Evolutionary conservation across 164 flowering plant species (phyloP), one percentile per base, ranked within the genome.

Genomic region (Malania oleifera): DNA sequence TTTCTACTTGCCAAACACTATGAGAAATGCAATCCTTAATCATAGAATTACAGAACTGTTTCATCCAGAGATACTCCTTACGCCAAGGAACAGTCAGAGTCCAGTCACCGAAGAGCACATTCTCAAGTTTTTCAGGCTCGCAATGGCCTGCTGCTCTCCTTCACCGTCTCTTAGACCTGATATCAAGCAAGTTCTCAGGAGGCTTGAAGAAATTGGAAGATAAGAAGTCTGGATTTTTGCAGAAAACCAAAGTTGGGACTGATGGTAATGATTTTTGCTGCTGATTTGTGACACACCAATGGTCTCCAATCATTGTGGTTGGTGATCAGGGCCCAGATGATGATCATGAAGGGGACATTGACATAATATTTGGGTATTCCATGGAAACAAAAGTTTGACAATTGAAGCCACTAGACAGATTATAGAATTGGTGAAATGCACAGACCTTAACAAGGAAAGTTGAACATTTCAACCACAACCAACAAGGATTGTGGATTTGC

Each of bases 101-200:
- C 71, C 66, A 3, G 67, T 72, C 5, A 72, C 65, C 9, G 87
- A 83, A 73, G 89, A 88, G 43, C 54, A 67, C 23, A 56, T 90
- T 57, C 79, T 88, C 61, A 71, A 71, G 66, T 82, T 75, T 63
- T 82, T 90, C 70, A 89, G 82, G 71, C 85, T 95, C 25, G 95
- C 96, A 1, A 83, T 89, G 85, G 75, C 91, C 62, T 91, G 97
- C 70, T 95, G 99, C 64, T 85, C 97, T 24, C 88, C 93, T 37
- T 81, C 93, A 1, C 87, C 96, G 26, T 67, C 85, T 35, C 79
- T 91, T 44, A 80, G 99, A 67, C 97, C 97, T 1, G 69, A 61
- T 40, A 71, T 69, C 52, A 85, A 75, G 62, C 96, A 86, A 74
- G 72, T 91, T 7, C 65, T 84, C 7, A 56, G 71, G 57, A 86